Base-by-base conservation (phyloP, 352 stramenopile genomes). In the Phytophthora chlamydospora region DNA sequence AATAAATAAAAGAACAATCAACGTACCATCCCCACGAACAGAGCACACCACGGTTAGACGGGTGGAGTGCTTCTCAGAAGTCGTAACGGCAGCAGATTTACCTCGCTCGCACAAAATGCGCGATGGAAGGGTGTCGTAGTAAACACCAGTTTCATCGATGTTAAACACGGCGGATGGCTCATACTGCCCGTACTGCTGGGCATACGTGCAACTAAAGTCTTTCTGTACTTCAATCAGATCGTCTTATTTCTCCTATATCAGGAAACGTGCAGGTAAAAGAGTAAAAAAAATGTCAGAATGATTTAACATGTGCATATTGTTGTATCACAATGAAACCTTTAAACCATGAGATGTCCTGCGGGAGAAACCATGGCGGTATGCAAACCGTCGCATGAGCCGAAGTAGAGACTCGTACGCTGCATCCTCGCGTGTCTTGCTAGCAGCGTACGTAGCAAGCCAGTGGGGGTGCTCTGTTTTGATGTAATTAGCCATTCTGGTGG, bases 111-210 rank as follows among this genome's bases (percentile, higher is more conserved):
- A 33, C 11, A 50, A 19, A 34, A 36, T 50, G 21, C 4, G 24
- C 16, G 43, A 50, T 19, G 43, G 29, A 36, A 9, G 43, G 21
- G 21, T 19, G 29, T 50, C 43, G 33, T 36, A 50, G n/a, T 50
- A 50, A 33, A 50, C n/a, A 36, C 43, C 43, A 9, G 43, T 34
- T 36, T 50, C 43, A 50, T 50, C 29, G n/a, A 33, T 50, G 19
- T 50, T 24, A 24, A 24, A 24, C 21, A 24, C 21, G 21, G 21
- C 21, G 21, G 21, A 24, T 24, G 21, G 21, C 21, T 24, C 21
- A 24, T 24, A 24, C 21, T 24, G 21, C 21, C 21, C 21, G 21
- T 24, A 24, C 21, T 24, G 21, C 21, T 24, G 21, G 21, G 21
- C 21, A 24, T 24, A 24, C 21, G 21, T 24, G 21, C 21, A 24